Evolutionary conservation across 2,329 filamentous ascomycete species (phyloP).

Genomic region (Chaetoscypha palmicola): DNA sequence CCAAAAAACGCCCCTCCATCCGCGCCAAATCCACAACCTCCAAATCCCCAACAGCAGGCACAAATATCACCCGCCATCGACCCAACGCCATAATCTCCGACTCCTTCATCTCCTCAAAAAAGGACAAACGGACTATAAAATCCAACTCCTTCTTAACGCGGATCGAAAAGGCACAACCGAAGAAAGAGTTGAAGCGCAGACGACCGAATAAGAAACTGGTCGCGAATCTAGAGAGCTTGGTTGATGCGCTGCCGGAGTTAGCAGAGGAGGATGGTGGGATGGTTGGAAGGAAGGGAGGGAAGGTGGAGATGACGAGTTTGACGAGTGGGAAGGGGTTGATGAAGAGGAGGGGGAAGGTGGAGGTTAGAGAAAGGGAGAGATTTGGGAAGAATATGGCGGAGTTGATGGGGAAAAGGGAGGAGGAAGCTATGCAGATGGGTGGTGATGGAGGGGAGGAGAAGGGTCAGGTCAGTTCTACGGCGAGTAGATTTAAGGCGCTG

Average conservation of each 20-base stretch:
- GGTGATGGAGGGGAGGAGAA: neutral
- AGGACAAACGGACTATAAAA: conserved; percentile 76
- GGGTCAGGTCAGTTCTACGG: conserved; percentile 33
- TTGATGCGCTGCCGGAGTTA: conserved; percentile 65
- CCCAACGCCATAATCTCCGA: conserved; percentile 45
- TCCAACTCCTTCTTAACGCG: conserved; percentile 72
- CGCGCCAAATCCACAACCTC: conserved; percentile 47
- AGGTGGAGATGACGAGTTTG: conserved; percentile 67
- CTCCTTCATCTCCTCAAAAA: conserved; percentile 65
- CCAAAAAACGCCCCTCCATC: conserved; percentile 49
- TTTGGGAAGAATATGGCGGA: conserved; percentile 79
- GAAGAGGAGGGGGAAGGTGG: conserved; percentile 75
- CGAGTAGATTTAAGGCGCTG: conserved; percentile 71
- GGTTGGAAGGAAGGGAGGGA: conserved; percentile 44
- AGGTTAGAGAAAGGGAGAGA: conserved; percentile 72
- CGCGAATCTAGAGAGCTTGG: conserved; percentile 66
- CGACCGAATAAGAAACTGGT: conserved; percentile 71
- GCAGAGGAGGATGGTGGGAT: conserved; percentile 35
- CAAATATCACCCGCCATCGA: conserved; percentile 31
- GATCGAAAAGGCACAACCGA: conserved; percentile 54
- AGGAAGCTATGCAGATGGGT: conserved; percentile 5
- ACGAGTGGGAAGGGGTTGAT: conserved; percentile 70
- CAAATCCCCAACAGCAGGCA: conserved; percentile 36
- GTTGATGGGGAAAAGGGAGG: conserved; percentile 35
- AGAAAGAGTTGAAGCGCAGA: conserved; percentile 54